A percentile compares a stretch with the other conserved stretches of the same genome.
Conservation (phyloP, 352 stramenopile species). For the Poterioochromonas sp. region DNA sequence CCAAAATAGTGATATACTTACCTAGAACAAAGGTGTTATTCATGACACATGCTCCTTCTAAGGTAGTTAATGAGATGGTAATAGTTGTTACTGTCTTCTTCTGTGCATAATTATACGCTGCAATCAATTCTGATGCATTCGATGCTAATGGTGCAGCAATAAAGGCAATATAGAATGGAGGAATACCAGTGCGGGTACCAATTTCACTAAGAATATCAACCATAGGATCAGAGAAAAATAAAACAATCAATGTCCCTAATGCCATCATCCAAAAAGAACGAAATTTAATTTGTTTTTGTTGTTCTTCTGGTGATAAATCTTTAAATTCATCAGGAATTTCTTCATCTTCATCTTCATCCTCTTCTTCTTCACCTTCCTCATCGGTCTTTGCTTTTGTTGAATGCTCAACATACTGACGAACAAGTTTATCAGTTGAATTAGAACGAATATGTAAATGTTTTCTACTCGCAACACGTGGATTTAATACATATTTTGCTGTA, state of each 20-base stretch:
- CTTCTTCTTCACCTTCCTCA: slow-evolving; percentile 54
- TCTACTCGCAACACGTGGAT: slow-evolving; percentile 58
- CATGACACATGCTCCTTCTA: slow-evolving; percentile 88
- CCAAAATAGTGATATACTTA: neutral
- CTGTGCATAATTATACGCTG: slow-evolving; percentile 88
- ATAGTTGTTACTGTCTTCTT: slow-evolving; percentile 97
- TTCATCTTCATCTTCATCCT: slow-evolving; percentile 82
- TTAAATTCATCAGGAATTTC: slow-evolving; percentile 85
- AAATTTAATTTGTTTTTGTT: slow-evolving; percentile 88
- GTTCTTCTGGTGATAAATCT: slow-evolving; percentile 80
- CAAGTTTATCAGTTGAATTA: neutral
- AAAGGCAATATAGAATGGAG: slow-evolving; percentile 96
- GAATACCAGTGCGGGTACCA: slow-evolving; percentile 71
- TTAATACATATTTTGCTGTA: slow-evolving; percentile 50
- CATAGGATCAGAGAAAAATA: slow-evolving; percentile 94
- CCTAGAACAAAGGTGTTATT: slow-evolving; percentile 99
- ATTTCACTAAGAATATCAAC: slow-evolving; percentile 91
- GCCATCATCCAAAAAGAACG: slow-evolving; percentile 82
- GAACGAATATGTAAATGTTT: neutral
- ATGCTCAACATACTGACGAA: neutral
- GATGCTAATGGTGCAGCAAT: slow-evolving; percentile 86
- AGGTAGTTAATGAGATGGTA: slow-evolving; percentile 79
- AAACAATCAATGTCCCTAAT: slow-evolving; percentile 81
- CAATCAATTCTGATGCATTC: slow-evolving; percentile 96
- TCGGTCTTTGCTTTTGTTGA: slow-evolving; percentile 40